A percentile compares a stretch with the other conserved stretches of the same genome.
These are phyloP conservation scores for Abrus pulchellus DNA, from an alignment of 306 rosid genomes.

Conservation along the genomic window DNA sequence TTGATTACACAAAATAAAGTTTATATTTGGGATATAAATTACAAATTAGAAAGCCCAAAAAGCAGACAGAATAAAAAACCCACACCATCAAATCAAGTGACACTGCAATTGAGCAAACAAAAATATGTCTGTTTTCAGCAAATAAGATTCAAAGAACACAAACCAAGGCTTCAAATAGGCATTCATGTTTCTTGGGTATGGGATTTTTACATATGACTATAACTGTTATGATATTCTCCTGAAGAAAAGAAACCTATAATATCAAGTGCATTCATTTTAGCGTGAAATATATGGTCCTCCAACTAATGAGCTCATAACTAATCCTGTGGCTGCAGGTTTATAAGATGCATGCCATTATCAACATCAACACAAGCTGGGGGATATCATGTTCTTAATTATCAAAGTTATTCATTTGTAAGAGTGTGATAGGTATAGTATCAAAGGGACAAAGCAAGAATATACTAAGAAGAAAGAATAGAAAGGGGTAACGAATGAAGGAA, in stretches of 20 bases:
- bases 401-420: not conserved
- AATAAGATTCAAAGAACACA: slow-evolving; percentile 34
- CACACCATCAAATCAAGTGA: slow-evolving; percentile 31
- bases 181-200: slow-evolving; percentile 17
- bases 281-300: not conserved
- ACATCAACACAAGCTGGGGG: slow-evolving; percentile 11
- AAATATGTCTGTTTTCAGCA: slow-evolving; percentile 11
- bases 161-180: slow-evolving; percentile 3
- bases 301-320: not conserved
- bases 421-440: too few species aligned
- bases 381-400: not conserved
- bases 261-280: slow-evolving; percentile 38
- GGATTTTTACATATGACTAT: not conserved
- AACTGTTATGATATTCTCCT: slow-evolving; percentile 25
- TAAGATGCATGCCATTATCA: slow-evolving; percentile 12
- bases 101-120: slow-evolving; percentile 17
- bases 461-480: too few species aligned
- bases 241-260: slow-evolving; percentile 28
- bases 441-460: too few species aligned
- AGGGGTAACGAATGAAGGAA: too few species aligned
- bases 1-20: slow-evolving; percentile 62
- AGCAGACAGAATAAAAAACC: slow-evolving; percentile 36
- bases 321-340: slow-evolving; percentile 8
- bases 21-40: slow-evolving; percentile 39
- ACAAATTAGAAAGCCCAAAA: slow-evolving; percentile 33